phyloP scores from a whole-genome alignment of 2,329 filamentous ascomycete species.

The Didymella keratinophila region DNA sequence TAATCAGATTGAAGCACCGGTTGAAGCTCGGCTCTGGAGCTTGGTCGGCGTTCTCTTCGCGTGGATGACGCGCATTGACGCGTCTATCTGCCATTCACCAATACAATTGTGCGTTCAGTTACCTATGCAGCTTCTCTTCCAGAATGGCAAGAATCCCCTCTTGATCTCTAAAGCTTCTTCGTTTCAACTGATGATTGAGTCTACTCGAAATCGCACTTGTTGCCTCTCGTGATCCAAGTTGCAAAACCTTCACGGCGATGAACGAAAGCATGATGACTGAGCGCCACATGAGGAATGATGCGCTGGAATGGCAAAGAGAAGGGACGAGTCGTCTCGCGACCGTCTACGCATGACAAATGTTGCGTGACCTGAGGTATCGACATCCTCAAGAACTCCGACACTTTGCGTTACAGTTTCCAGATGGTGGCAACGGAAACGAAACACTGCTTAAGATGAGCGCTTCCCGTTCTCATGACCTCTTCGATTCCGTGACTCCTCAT shows the following conservation, averaged over 20 bases:
- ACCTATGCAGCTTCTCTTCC: too few species aligned
- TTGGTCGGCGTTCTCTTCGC: neutral
- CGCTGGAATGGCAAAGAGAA: too few species aligned
- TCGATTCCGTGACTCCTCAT: neutral
- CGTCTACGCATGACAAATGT: neutral
- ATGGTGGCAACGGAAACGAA: conserved; percentile 25
- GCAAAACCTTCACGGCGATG: neutral
- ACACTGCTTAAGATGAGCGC: neutral
- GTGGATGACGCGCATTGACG: conserved; percentile 1
- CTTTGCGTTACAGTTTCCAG: conserved; percentile 39
- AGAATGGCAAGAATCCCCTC: neutral
- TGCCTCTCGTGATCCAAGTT: neutral
- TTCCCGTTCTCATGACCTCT: neutral
- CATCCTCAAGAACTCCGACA: conserved; percentile 22
- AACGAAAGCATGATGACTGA: neutral
- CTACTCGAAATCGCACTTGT: neutral
- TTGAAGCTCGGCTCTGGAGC: neutral
- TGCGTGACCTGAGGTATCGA: neutral
- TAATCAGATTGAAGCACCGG: neutral
- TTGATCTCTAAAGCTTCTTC: neutral
- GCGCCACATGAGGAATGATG: too few species aligned
- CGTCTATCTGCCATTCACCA: neutral
- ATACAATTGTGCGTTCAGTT: neutral
- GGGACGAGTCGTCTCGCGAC: neutral
- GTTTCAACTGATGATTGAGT: neutral